phyloP scores from a whole-genome alignment of 805 yeast species.

The Wickerhamomyces strasburgensis region DNA sequence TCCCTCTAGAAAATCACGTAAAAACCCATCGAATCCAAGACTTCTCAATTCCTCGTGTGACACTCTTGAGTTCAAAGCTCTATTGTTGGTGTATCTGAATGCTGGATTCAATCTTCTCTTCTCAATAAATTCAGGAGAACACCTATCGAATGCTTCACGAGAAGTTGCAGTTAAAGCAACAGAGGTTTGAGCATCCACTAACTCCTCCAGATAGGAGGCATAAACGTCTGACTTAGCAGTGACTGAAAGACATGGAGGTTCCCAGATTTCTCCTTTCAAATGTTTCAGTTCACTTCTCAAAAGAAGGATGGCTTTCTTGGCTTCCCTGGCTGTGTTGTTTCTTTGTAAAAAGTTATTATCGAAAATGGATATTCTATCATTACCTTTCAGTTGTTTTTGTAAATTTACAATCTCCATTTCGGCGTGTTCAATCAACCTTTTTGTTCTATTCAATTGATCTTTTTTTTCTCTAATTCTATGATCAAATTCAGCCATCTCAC shows the following conservation, averaged over 20 bases:
- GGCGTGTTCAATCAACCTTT: constrained; percentile 29
- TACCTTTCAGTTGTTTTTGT: constrained; percentile 29
- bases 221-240: constrained; percentile 43
- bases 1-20: constrained; percentile 68
- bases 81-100: constrained; percentile 42
- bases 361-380: constrained; percentile 48
- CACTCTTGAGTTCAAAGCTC: constrained; percentile 19
- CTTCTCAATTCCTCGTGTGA: constrained; percentile 32
- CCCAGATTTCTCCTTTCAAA: constrained; percentile 45
- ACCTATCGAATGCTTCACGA: constrained; percentile 41
- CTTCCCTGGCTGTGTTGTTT: constrained; percentile 17
- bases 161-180: constrained; percentile 60
- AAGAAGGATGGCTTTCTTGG: constrained; percentile 34
- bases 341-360: constrained; percentile 22
- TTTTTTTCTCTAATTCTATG: constrained; percentile 40
- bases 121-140: constrained; percentile 42
- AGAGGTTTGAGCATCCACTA: constrained; percentile 48
- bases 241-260: constrained; percentile 71
- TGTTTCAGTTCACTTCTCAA: constrained; percentile 34
- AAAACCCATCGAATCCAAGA: constrained; percentile 76
- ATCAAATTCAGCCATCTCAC: constrained; percentile 25
- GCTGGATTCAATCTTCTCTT: constrained; percentile 39
- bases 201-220: constrained; percentile 53
- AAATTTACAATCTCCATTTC: constrained; percentile 23
- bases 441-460: constrained; percentile 34